Evolutionary conservation across 192 early-diverging fungal species (phyloP).

Genomic region (Powellomyces hirtus): DNA sequence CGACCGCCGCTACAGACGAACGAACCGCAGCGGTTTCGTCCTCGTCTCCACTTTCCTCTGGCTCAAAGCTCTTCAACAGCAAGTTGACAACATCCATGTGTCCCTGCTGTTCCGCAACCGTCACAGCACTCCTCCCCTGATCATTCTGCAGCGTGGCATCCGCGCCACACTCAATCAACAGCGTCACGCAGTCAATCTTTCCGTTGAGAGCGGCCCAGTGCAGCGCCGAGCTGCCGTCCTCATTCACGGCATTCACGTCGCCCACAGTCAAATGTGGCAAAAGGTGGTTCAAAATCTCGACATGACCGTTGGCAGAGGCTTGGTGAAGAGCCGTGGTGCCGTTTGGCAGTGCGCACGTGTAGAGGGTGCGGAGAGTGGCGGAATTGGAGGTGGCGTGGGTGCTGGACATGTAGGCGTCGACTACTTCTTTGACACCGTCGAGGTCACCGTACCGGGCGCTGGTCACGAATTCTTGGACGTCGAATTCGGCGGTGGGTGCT

Average conservation of each 20-base stretch:
- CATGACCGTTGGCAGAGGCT: slow-evolving; percentile 78
- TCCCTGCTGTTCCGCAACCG: slow-evolving; percentile 39
- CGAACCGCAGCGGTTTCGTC: slow-evolving; percentile 29
- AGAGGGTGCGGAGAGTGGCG: slow-evolving; percentile 27
- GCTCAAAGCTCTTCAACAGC: slow-evolving; percentile 38
- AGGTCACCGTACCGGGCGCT: slow-evolving; percentile 75
- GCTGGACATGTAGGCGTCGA: slow-evolving; percentile 26
- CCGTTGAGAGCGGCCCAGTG: slow-evolving; percentile 89
- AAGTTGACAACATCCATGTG: slow-evolving; percentile 38
- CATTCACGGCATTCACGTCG: slow-evolving; percentile 26
- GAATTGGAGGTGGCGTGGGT: slow-evolving; percentile 19
- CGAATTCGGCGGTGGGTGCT: slow-evolving; percentile 15
- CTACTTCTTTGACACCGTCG: slow-evolving; percentile 57
- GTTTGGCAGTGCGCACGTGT: not conserved
- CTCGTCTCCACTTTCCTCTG: slow-evolving; percentile 33
- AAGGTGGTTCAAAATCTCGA: slow-evolving; percentile 51
- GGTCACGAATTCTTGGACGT: slow-evolving; percentile 58
- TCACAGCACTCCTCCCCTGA: slow-evolving; percentile 34
- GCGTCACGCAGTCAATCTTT: slow-evolving; percentile 63
- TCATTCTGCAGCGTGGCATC: slow-evolving; percentile 38
- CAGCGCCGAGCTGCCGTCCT: slow-evolving; percentile 56
- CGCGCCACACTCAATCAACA: slow-evolving; percentile 61
- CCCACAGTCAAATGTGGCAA: slow-evolving; percentile 22
- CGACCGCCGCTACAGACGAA: no score
- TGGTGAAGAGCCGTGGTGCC: slow-evolving; percentile 73